Evolutionary conservation across 345 rosid species (phyloP).

Genomic region (Erucastrum elatum): DNA sequence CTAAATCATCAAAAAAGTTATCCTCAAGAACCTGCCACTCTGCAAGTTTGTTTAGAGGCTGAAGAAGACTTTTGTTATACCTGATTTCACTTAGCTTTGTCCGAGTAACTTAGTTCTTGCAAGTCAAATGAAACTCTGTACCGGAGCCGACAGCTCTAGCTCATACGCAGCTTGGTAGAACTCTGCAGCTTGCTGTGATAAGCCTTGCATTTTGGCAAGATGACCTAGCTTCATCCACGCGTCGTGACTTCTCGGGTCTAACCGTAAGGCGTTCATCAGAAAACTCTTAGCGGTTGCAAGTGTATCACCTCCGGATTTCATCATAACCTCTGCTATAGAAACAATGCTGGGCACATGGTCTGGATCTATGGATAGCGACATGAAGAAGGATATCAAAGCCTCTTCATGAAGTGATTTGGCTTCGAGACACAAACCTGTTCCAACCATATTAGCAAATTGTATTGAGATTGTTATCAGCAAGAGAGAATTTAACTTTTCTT

Average conservation of each 20-base stretch:
- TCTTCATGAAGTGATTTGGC: slow-evolving; percentile 69
- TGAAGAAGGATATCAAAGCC: slow-evolving; percentile 67
- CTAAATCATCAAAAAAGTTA: neutral
- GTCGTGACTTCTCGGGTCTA: slow-evolving; percentile 74
- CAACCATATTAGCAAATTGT: slow-evolving; percentile 1
- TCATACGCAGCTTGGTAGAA: slow-evolving; percentile 93
- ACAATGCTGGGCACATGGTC: slow-evolving; percentile 80
- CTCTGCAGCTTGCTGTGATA: slow-evolving; percentile 75
- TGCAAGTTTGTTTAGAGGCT: slow-evolving; percentile 7
- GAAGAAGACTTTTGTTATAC: neutral
- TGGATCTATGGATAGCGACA: slow-evolving; percentile 73
- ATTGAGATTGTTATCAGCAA: neutral
- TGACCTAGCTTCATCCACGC: slow-evolving; percentile 85
- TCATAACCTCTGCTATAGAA: slow-evolving; percentile 69
- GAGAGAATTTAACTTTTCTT: neutral
- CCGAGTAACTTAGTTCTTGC: neutral
- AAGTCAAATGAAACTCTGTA: slow-evolving; percentile 50
- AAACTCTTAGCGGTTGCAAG: slow-evolving; percentile 76
- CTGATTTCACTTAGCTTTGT: slow-evolving; percentile 7
- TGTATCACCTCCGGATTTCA: slow-evolving; percentile 55
- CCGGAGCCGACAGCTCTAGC: slow-evolving; percentile 72
- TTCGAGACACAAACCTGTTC: slow-evolving; percentile 66
- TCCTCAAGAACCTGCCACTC: neutral
- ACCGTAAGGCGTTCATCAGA: slow-evolving; percentile 70
- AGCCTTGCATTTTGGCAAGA: slow-evolving; percentile 48